Base-by-base conservation (phyloP, 495 filamentous ascomycete species). In the Chlorociboria aeruginascens region DNA sequence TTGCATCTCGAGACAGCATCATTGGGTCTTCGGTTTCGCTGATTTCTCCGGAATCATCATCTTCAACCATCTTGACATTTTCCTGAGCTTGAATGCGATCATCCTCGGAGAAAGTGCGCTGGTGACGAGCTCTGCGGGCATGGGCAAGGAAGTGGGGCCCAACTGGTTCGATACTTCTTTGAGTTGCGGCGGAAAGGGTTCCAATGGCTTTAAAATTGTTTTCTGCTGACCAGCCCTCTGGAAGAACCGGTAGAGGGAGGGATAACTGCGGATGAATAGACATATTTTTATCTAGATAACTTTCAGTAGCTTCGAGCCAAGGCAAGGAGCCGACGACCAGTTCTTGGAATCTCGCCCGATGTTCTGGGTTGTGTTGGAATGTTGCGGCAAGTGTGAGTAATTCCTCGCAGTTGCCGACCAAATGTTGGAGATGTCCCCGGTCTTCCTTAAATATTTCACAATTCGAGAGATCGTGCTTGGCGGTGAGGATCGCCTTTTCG, bases 71-170 rank as follows among this genome's bases (percentile, higher is more conserved):
- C 78, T 92, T 92, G 58, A 88, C 89, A 51, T 81, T 89, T 62
- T 90, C 78, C 68, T 90, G 83, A 28, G 92, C 92, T 66, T 96
- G 87, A 60, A 97, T 90, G 44, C 89, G 81, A 63, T 98, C 92
- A 70, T 98, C 92, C 66, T 98, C 92, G 59, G 88, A 95, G 71
- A 98, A 97, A 46, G 92, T 97, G 57, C 92, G 87, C 69, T 89
- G 79, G 70, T 98, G 92, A 51, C 90, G 87, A 66, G 90, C 88
- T 62, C 92, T 80, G 65, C 92, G 86, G 56, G 92, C 92, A 66
- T 97, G 88, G 51, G 92, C 93, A 37, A 98, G 81, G 75, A 96
- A 98, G 71, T 96, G 85, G 63, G 90, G 90, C 53, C 92, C 92
- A 53, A 96, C 85, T 41, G 92, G 88, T 73, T 97, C 93, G 56